Conservation (phyloP, 2,329 filamentous ascomycete species). For the Fusarium fracticaudum region DNA sequence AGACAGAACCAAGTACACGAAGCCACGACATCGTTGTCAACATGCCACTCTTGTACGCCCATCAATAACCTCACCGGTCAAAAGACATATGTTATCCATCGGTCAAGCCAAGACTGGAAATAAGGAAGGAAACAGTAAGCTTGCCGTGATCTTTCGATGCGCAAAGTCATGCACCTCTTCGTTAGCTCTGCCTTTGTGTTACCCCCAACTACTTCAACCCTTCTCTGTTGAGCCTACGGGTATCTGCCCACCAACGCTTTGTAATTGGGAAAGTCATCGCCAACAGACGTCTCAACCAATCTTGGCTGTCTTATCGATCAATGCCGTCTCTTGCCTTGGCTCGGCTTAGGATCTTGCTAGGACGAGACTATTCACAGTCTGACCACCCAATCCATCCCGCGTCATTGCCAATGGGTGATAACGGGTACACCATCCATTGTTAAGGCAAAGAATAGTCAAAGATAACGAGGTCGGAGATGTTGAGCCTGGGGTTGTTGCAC, state of each 20-base stretch:
- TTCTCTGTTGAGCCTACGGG: constrained; percentile 15
- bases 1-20: constrained; percentile 23
- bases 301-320: background rate
- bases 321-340: constrained; percentile 13
- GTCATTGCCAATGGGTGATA: background rate
- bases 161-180: constrained; percentile 5
- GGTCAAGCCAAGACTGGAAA: constrained; percentile 8
- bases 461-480: constrained; percentile 1
- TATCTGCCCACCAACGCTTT: constrained; percentile 1
- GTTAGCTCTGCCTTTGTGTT: constrained; percentile 27
- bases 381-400: constrained; percentile 11
- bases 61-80: constrained; percentile 33
- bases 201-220: constrained; percentile 23
- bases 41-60: constrained; percentile 28
- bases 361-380: constrained; percentile 11
- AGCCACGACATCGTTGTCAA: constrained; percentile 15
- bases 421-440: constrained; percentile 1
- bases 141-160: constrained; percentile 11
- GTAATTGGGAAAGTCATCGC: background rate
- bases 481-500: constrained; percentile 9
- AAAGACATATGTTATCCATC: constrained; percentile 2
- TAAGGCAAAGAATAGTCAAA: background rate
- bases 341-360: constrained; percentile 18
- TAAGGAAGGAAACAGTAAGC: background rate
- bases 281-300: background rate